Conservation (phyloP, 179 eudicot genomes). For the Nepenthes alata region DNA sequence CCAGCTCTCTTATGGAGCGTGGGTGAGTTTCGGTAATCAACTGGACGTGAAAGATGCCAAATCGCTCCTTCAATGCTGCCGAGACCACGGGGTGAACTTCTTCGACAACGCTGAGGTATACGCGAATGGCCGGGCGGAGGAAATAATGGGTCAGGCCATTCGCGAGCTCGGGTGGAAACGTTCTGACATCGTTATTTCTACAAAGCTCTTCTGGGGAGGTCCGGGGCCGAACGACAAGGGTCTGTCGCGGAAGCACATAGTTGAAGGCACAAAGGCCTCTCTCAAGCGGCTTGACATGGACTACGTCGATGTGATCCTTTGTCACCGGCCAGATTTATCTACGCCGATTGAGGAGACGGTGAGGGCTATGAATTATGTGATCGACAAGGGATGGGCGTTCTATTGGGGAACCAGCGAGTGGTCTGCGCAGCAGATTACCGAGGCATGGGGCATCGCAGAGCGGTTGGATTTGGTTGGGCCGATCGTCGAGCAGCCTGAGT, state of each 20-base stretch:
- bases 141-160: conserved; percentile 96
- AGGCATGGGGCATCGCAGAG: conserved; percentile 76
- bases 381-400: conserved; percentile 85
- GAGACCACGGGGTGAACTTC: conserved; percentile 86
- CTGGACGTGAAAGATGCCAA: conserved; percentile 85
- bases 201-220: conserved; percentile 98
- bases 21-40: conserved; percentile 95
- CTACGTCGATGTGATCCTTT: conserved; percentile 68
- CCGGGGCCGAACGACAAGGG: conserved; percentile 91
- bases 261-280: conserved; percentile 70
- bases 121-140: conserved; percentile 96
- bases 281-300: conserved; percentile 83
- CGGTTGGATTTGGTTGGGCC: conserved; percentile 76
- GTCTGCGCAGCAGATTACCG: conserved; percentile 97
- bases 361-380: conserved; percentile 90
- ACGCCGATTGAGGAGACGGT: conserved; percentile 97
- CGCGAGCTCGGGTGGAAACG: conserved; percentile 87
- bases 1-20: conserved; percentile 86
- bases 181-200: conserved; percentile 71
- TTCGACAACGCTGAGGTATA: conserved; percentile 96
- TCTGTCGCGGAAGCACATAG: conserved; percentile 62
- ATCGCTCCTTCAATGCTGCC: conserved; percentile 57
- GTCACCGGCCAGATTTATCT: conserved; percentile 64
- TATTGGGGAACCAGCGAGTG: conserved; percentile 99
- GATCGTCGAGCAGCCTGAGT: conserved; percentile 91